phyloP scores from a whole-genome alignment of 2,329 filamentous ascomycete species.

The Proliferodiscus dingleyae region DNA sequence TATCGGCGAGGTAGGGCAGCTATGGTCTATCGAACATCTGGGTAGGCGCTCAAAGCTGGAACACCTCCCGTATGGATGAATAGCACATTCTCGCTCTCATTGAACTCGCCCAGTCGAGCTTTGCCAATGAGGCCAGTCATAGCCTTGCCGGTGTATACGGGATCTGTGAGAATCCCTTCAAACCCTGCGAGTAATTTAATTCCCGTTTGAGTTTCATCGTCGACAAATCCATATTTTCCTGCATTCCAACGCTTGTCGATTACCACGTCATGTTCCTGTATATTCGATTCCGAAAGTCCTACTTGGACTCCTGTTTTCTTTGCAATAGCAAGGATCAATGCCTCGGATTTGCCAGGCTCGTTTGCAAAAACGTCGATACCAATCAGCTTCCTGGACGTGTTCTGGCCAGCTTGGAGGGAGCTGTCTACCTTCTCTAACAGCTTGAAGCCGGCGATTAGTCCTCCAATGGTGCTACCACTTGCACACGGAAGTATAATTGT shows the following conservation, averaged over 20 bases:
- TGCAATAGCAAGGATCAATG: not conserved
- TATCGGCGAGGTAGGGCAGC: too few species aligned
- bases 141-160: not conserved
- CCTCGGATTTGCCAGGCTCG: not conserved
- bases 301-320: not conserved
- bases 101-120: not conserved
- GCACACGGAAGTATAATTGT: not conserved
- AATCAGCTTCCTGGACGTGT: not conserved
- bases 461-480: constrained; percentile 1
- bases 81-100: constrained; percentile 1
- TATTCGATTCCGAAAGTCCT: not conserved
- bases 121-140: not conserved
- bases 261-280: constrained; percentile 1
- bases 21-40: not conserved
- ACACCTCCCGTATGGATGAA: constrained; percentile 5
- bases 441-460: constrained; percentile 1
- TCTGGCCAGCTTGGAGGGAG: not conserved
- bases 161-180: not conserved
- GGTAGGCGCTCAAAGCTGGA: constrained; percentile 5
- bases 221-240: not conserved
- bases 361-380: not conserved
- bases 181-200: not conserved
- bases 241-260: constrained; percentile 3
- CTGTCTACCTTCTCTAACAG: not conserved
- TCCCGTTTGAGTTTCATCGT: not conserved